phyloP scores from a whole-genome alignment of 805 yeast species.

The Candida xyloterini region DNA sequence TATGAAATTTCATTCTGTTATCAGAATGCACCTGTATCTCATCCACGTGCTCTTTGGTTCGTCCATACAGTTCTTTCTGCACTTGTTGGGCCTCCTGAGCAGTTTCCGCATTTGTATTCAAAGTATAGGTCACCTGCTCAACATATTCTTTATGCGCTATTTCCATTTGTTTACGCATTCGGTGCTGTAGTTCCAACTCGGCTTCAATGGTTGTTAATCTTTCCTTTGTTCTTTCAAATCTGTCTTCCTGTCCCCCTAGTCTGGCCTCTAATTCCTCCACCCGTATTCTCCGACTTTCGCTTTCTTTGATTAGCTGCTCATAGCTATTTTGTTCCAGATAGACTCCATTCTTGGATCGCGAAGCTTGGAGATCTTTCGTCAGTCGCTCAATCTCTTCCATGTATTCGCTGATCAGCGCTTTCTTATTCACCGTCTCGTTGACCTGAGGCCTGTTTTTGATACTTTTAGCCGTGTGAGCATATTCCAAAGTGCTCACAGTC shows the following conservation, averaged over 20 bases:
- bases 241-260: slow-evolving; percentile 47
- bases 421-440: slow-evolving; percentile 59
- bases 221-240: slow-evolving; percentile 39
- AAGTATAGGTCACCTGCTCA: neutral
- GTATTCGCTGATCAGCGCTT: slow-evolving; percentile 51
- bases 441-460: slow-evolving; percentile 72
- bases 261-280: slow-evolving; percentile 50
- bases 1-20: too few species aligned
- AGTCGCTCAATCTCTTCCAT: slow-evolving; percentile 53
- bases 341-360: slow-evolving; percentile 65
- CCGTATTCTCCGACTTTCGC: slow-evolving; percentile 47
- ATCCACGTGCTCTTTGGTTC: too few species aligned
- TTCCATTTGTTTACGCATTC: neutral
- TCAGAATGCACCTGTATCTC: too few species aligned
- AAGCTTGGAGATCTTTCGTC: slow-evolving; percentile 58
- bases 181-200: slow-evolving; percentile 9
- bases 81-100: neutral
- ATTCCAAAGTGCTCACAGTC: slow-evolving; percentile 79
- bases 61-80: neutral
- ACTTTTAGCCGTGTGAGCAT: slow-evolving; percentile 82
- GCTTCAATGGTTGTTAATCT: slow-evolving; percentile 33
- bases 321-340: slow-evolving; percentile 55
- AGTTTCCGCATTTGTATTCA: neutral
- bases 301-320: slow-evolving; percentile 38
- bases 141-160: neutral